Evolutionary conservation across 2,329 filamentous ascomycete genomes (phyloP), one percentile per base, ranked within the genome.

Genomic region (Fusarium illudens): DNA sequence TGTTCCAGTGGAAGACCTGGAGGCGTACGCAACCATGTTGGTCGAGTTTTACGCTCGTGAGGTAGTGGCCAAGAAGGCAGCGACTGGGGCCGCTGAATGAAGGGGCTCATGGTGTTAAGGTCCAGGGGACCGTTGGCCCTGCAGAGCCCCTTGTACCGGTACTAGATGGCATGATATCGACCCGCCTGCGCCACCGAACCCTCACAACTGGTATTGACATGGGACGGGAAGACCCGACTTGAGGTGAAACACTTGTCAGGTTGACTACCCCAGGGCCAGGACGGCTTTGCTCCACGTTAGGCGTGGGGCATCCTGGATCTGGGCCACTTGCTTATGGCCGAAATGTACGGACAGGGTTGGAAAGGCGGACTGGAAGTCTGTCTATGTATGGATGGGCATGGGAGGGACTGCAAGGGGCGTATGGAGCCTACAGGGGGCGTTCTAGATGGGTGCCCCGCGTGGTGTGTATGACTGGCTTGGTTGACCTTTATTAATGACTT

Each of bases 41-140:
- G 96, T 99, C 15, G 95, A 98, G 75, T 99, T 98, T 75, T 99
- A 98, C 75, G 95, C 94, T 1, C 87, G 95, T 56, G 96, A 99
- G 78, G 90, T 97, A 15, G 87, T 97, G 25, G 69, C 72, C 4
- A 74, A 74, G 53, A 69, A 71, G 54, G 49, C 64, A 12, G 67
- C 57, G 44, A 50, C 68, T 58, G 52, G 55, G 12, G 34, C 52
- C 32, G 60, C 60, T 27, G 72, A 72, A 20, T 74, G 72, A 65
- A 58, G 46, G n/a, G 32, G 62, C 29, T 49, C 46, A 52, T 32
- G 10, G 42, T 53, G 49, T 49, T 39, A 46, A 51, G 19, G 13
- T 32, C 39, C 33, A 44, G 20, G 37, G 46, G 29, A 55, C 25
- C 6, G 15, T n/a, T 54, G 19, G 25, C 52, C 48, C 53, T 27